Evolutionary conservation across 169 alveolate species (phyloP).

Genomic region (Plasmodium yoelii): DNA sequence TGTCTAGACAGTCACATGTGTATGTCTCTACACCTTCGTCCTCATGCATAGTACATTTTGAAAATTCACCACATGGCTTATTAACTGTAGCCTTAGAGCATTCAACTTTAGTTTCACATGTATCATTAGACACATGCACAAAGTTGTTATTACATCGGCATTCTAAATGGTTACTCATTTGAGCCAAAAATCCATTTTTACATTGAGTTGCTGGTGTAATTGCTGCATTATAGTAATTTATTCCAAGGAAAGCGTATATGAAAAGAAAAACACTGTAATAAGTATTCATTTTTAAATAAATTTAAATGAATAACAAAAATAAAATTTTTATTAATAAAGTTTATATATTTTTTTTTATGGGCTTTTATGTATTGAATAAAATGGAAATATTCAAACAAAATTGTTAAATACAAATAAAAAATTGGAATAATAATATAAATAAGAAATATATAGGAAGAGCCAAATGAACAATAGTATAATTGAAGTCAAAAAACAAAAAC

Average conservation of each 20-base stretch:
- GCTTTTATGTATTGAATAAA: too few relatives aligned
- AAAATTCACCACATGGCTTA: constrained; percentile 50
- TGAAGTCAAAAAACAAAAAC: too few relatives aligned
- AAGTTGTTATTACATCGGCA: constrained; percentile 31
- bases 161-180: constrained; percentile 65
- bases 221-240: constrained; percentile 23
- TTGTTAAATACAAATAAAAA: too few relatives aligned
- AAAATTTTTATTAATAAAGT: background rate
- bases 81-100: constrained; percentile 10
- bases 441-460: too few relatives aligned
- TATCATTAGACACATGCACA: constrained; percentile 9
- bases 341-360: too few relatives aligned
- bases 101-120: constrained; percentile 29
- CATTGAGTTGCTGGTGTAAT: constrained; percentile 34
- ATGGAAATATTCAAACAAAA: too few relatives aligned
- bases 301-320: background rate
- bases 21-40: background rate
- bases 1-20: constrained; percentile 8
- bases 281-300: constrained; percentile 36
- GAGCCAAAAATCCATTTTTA: constrained; percentile 41
- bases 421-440: too few relatives aligned
- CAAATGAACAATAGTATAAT: too few relatives aligned
- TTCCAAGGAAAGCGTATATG: constrained; percentile 17
- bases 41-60: constrained; percentile 2
- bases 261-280: constrained; percentile 35